Base-by-base conservation (phyloP, 805 yeast genomes). In the Yarrowia phangngaensis region DNA sequence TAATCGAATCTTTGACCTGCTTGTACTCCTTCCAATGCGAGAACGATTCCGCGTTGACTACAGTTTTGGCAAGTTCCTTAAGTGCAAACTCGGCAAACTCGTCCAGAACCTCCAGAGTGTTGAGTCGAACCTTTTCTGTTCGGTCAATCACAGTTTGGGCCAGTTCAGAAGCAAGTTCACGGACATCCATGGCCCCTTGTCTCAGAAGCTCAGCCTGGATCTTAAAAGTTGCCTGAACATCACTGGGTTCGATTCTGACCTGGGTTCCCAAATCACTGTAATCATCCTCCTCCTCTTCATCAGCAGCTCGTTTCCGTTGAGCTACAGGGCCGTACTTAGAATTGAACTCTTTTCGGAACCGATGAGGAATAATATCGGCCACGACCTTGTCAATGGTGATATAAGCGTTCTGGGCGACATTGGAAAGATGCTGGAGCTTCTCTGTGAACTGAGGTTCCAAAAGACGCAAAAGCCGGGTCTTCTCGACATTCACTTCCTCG, bases 351-450 rank as follows among this genome's bases (percentile, higher is more conserved):
- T 79, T 84, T 63, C 98, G 77, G 70, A 89, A 87, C 64, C 82
- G 87, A 51, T 97, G 88, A 61, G 86, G 87, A 52, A 92, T 89
- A 52, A 98, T 98, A 65, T 92, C 98, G 61, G 95, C 86, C 41
- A 84, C 76, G 23, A 88, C 71, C 35, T 29, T 30, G 28, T 51
- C 48, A 12, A 41, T 41, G 38, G 48, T 20, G n/a, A 41, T 30
- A 23, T 41, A 41, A 17, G 48, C 34, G n/a, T 17, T 12, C 28
- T 41, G 35, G 16, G 35, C 28, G 4, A 17, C 22, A 22, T 41
- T 28, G 6, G 34, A 41, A 12, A 59, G 51, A 6, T 28, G 41
- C 35, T 51, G 50, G 22, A 59, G 50, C 27, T 54, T 46, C n/a
- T 51, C 52, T 17, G 60, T 58, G 52, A 60, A 58, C 29, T 51